phyloP scores from a whole-genome alignment of 768 basidiomycete species.

The Grammothele lineata region DNA sequence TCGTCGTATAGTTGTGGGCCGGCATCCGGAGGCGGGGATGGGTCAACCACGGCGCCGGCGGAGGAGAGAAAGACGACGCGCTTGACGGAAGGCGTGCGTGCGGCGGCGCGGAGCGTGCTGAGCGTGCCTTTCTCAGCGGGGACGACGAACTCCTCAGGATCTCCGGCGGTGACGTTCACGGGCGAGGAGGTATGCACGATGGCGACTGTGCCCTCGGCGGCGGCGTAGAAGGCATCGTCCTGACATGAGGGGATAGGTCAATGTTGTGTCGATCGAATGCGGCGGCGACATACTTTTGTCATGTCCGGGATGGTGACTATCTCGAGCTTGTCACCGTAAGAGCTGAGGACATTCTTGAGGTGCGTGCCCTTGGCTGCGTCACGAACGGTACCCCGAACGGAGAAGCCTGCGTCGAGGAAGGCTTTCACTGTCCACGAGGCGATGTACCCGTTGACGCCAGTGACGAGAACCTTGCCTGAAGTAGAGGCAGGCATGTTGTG shows the following conservation, averaged over 20 bases:
- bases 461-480: conserved; percentile 19
- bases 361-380: conserved; percentile 37
- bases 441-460: conserved; percentile 3
- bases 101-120: not conserved
- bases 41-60: conserved; percentile 36
- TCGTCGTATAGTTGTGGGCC: conserved; percentile 36
- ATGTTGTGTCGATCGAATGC: not conserved
- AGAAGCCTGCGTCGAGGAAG: conserved; percentile 34
- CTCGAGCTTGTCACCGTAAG: conserved; percentile 32
- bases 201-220: conserved; percentile 67
- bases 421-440: conserved; percentile 25
- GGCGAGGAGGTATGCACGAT: conserved; percentile 32
- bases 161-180: conserved; percentile 37
- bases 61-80: conserved; percentile 63
- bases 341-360: conserved; percentile 32
- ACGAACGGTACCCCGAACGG: conserved; percentile 40
- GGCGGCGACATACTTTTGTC: conserved; percentile 27
- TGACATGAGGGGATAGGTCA: conserved; percentile 17
- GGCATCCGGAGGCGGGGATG: conserved; percentile 16
- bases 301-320: conserved; percentile 45
- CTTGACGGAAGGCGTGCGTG: conserved; percentile 34
- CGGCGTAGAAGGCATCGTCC: conserved; percentile 72
- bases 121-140: conserved; percentile 66
- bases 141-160: conserved; percentile 50
- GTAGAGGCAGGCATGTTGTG: conserved; percentile 16